Percentiles rank a stretch among this genome's conserved stretches.
Conservation (phyloP, 768 basidiomycete genomes). For the Mycena chlorophos region DNA sequence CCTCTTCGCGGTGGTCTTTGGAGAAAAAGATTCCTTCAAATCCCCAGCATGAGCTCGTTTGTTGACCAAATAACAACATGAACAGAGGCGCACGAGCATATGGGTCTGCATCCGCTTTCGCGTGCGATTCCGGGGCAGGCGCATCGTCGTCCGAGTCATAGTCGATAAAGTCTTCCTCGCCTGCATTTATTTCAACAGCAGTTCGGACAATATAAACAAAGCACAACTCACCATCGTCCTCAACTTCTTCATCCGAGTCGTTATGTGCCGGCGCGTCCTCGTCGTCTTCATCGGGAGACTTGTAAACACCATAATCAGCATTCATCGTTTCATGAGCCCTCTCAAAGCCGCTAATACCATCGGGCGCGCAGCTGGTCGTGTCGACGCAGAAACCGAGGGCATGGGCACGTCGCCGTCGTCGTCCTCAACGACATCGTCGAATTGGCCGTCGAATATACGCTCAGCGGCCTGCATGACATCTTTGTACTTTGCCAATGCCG, state of each 20-base stretch:
- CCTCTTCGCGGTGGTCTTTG: constrained; percentile 88
- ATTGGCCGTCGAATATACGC: constrained; percentile 80
- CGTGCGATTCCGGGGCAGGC: constrained; percentile 40
- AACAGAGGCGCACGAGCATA: constrained; percentile 79
- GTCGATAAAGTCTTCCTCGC: constrained; percentile 64
- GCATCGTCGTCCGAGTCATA: constrained; percentile 83
- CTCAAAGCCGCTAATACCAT: constrained; percentile 4
- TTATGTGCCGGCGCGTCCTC: constrained; percentile 54
- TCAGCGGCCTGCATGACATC: constrained; percentile 95
- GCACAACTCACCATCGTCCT: constrained; percentile 55
- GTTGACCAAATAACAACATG: not conserved
- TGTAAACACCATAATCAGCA: constrained; percentile 10
- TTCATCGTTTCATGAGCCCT: not conserved
- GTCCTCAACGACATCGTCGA: constrained; percentile 63
- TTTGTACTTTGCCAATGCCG: constrained; percentile 75
- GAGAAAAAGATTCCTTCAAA: constrained; percentile 86
- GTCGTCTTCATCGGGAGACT: constrained; percentile 67
- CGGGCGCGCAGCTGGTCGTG: constrained; percentile 20
- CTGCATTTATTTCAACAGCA: constrained; percentile 11
- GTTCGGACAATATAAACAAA: constrained; percentile 21
- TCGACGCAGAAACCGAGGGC: constrained; percentile 25
- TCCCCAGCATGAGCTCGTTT: constrained; percentile 5
- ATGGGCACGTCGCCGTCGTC: constrained; percentile 56
- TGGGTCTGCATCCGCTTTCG: constrained; percentile 71
- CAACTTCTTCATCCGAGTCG: constrained; percentile 51